Evolutionary conservation across 1,284 basidiomycete species (phyloP).

Genomic region (Cryptococcus sp.): DNA sequence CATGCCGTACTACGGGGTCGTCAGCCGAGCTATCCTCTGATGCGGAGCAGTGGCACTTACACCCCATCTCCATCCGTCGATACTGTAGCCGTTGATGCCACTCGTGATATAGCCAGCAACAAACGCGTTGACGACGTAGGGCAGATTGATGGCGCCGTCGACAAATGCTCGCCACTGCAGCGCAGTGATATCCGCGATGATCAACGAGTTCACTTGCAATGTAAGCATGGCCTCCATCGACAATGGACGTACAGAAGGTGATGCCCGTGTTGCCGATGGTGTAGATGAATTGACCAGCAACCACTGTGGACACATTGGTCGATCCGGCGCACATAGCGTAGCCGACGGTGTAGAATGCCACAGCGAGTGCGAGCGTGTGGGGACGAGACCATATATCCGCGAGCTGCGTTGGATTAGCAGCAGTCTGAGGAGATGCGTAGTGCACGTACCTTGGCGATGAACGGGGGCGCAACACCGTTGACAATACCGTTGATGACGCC

Average conservation of each 20-base stretch:
- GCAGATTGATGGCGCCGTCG: slow-evolving; percentile 66
- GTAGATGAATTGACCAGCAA: slow-evolving; percentile 41
- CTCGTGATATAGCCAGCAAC: slow-evolving; percentile 57
- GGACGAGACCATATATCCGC: slow-evolving; percentile 36
- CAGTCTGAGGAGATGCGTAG: background rate
- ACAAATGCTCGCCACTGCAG: slow-evolving; percentile 74
- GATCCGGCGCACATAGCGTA: slow-evolving; percentile 39
- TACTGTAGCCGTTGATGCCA: slow-evolving; percentile 59
- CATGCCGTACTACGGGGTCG: slow-evolving; percentile 35
- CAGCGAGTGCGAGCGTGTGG: slow-evolving; percentile 19
- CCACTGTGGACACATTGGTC: slow-evolving; percentile 34
- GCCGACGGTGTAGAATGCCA: slow-evolving; percentile 38
- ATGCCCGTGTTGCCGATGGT: slow-evolving; percentile 43
- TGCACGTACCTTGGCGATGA: slow-evolving; percentile 8
- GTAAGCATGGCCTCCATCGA: no score
- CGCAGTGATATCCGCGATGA: slow-evolving; percentile 69
- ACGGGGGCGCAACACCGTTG: slow-evolving; percentile 8
- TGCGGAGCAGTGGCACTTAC: background rate
- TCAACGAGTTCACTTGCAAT: slow-evolving; percentile 18
- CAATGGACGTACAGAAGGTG: slow-evolving; percentile 15
- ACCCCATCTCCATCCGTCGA: slow-evolving; percentile 69
- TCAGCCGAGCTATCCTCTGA: background rate
- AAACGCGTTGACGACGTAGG: slow-evolving; percentile 58
- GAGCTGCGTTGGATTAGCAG: slow-evolving; percentile 2
- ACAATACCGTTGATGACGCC: slow-evolving; percentile 25